Base-by-base conservation (phyloP, 163 green algal genomes). In the Botryococcus braunii region DNA sequence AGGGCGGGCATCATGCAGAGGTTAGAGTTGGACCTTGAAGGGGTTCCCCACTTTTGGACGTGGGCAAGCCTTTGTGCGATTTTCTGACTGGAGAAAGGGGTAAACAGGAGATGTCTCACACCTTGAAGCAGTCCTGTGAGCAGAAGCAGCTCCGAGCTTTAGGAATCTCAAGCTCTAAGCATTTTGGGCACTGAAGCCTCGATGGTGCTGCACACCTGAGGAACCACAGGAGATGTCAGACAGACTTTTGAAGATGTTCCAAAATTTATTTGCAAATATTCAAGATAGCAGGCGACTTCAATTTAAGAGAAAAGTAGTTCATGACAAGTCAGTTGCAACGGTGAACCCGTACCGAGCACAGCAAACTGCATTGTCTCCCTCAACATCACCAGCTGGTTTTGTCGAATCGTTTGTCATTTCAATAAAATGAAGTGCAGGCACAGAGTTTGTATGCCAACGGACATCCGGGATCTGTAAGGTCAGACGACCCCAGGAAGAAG, bases 51-150 rank as follows among this genome's bases (percentile, higher is more conserved):
- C 52, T 38, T 61, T 25, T 27, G 34, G 52, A n/a, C n/a, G n/a
- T n/a, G 52, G 31, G 52, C 52, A 21, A 21, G 8, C 31, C 52
- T 62, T 11, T 35, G 52, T 62, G 52, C 52, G 25, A 11, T 17
- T 62, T 29, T 27, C 21, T 62, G 31, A n/a, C n/a, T 62, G 38
- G 49, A 50, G 31, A 36, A 6, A 66, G 34, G 38, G 23, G 49
- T 49, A 7, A 46, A 46, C 8, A 66, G 32, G 63, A 11, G 25
- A 48, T 31, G 29, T 47, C 25, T 69, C 11, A n/a, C 37, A 88
- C 86, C 83, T 96, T 96, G 84, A 96, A 97, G 75, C 91, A 97
- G 0, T 94, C 90, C 52, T 97, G 91, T 0, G 80, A 88, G 76
- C 91, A 97, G 73, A 94, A 97, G 4, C 82, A 76, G 50, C 84